Evolutionary conservation across 2,329 filamentous ascomycete genomes (phyloP).

Genomic region (Tothia fuscella): DNA sequence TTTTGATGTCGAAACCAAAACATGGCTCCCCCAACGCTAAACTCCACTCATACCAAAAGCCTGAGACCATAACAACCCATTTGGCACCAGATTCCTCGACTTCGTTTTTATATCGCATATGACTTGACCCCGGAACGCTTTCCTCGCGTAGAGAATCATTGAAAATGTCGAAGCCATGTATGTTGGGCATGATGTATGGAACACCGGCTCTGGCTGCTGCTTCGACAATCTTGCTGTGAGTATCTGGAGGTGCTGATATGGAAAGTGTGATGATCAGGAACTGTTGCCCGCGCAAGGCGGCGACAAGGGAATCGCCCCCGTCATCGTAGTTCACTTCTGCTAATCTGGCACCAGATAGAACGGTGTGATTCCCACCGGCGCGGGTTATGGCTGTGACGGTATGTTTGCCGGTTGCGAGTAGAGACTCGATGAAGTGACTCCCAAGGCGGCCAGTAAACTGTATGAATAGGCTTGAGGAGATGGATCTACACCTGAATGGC

Average conservation of each 20-base stretch:
- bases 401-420: slow-evolving; percentile 34
- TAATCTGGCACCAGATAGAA: slow-evolving; percentile 30
- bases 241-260: slow-evolving; percentile 19
- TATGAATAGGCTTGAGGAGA: not conserved
- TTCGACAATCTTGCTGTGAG: slow-evolving; percentile 20
- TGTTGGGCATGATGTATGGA: slow-evolving; percentile 29
- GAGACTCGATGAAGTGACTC: slow-evolving; percentile 24
- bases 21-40: not conserved
- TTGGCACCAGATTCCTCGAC: slow-evolving; percentile 19
- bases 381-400: slow-evolving; percentile 40
- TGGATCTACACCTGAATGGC: not conserved
- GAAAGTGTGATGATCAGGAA: slow-evolving; percentile 28
- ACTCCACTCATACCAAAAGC: slow-evolving; percentile 22
- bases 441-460: slow-evolving; percentile 29
- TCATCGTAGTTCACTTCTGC: slow-evolving; percentile 35
- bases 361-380: slow-evolving; percentile 26
- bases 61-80: slow-evolving; percentile 18
- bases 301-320: slow-evolving; percentile 24
- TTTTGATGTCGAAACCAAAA: slow-evolving; percentile 27
- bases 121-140: slow-evolving; percentile 11
- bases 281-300: slow-evolving; percentile 26
- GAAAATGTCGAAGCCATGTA: slow-evolving; percentile 20
- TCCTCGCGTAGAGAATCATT: slow-evolving; percentile 18
- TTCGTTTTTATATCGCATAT: slow-evolving; percentile 12
- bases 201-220: slow-evolving; percentile 28